Conservation (phyloP, 2,329 filamentous ascomycete species). For the Ceratocystis harringtonii region DNA sequence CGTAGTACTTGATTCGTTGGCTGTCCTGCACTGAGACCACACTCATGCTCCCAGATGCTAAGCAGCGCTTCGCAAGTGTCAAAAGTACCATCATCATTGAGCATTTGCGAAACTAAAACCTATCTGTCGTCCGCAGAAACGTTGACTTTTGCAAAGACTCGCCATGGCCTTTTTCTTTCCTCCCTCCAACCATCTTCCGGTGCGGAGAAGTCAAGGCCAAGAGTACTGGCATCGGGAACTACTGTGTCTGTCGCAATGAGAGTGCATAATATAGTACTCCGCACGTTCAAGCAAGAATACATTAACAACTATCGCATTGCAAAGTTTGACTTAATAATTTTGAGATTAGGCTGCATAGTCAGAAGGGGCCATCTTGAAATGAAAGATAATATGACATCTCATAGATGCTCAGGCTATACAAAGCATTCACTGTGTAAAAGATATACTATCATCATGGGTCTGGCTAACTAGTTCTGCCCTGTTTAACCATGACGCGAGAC, state of each 20-base stretch:
- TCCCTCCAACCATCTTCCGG: too few species aligned
- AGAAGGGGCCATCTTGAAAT: not conserved
- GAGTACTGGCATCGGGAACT: too few species aligned
- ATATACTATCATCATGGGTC: too few species aligned
- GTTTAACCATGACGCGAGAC: too few species aligned
- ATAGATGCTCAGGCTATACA: too few species aligned
- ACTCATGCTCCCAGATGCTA: not conserved
- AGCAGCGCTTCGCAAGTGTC: not conserved
- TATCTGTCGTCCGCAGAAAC: not conserved
- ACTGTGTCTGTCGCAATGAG: too few species aligned
- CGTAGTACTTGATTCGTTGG: not conserved
- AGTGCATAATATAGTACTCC: too few species aligned
- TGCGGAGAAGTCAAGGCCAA: too few species aligned
- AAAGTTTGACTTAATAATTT: not conserved
- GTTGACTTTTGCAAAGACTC: not conserved
- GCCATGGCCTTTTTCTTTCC: too few species aligned
- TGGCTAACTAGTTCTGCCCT: too few species aligned
- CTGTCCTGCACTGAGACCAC: not conserved
- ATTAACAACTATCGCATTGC: not conserved
- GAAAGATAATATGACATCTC: not conserved
- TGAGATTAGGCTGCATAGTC: not conserved
- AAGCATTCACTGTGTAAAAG: too few species aligned
- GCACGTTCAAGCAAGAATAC: not conserved
- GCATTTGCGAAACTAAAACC: not conserved
- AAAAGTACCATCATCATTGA: not conserved